These are phyloP conservation scores for Ceratobasidium sp. DNA, from an alignment of 1,284 basidiomycete species.

Conservation along the genomic window DNA sequence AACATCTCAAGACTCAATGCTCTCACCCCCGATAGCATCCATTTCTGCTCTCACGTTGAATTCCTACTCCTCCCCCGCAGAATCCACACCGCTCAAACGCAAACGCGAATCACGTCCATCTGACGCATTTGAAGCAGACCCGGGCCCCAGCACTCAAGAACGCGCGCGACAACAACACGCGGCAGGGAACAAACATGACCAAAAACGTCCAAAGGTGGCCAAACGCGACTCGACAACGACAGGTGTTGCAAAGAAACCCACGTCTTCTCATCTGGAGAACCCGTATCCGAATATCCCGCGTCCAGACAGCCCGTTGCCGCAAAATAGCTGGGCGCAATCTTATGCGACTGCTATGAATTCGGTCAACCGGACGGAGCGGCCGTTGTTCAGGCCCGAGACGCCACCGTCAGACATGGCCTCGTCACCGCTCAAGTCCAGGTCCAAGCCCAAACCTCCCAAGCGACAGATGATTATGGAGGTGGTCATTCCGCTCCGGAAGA, in stretches of 20 bases:
- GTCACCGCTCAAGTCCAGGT: background rate
- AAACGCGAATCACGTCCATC: slow-evolving; percentile 1
- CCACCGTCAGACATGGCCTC: background rate
- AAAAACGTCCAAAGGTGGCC: too few species aligned
- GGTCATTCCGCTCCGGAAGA: slow-evolving; percentile 11
- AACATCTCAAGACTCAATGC: background rate
- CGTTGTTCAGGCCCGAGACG: slow-evolving; percentile 24
- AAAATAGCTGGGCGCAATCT: slow-evolving; percentile 14
- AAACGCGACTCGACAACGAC: too few species aligned
- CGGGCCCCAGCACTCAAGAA: too few species aligned
- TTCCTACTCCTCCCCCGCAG: background rate
- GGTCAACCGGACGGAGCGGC: background rate
- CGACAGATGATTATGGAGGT: slow-evolving; percentile 36
- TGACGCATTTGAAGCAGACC: too few species aligned
- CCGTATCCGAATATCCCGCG: background rate
- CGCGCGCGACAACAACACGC: too few species aligned
- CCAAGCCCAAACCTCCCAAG: background rate
- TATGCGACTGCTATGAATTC: slow-evolving; percentile 14
- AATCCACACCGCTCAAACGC: slow-evolving; percentile 23
- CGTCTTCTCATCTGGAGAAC: background rate
- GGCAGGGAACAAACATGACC: too few species aligned
- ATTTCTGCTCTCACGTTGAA: too few species aligned
- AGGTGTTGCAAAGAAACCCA: too few species aligned
- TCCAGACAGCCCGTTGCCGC: background rate
- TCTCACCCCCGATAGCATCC: too few species aligned